Evolutionary conservation across 345 rosid species (phyloP), one percentile per base, ranked within the genome.

Genomic region (Acer saccharum): DNA sequence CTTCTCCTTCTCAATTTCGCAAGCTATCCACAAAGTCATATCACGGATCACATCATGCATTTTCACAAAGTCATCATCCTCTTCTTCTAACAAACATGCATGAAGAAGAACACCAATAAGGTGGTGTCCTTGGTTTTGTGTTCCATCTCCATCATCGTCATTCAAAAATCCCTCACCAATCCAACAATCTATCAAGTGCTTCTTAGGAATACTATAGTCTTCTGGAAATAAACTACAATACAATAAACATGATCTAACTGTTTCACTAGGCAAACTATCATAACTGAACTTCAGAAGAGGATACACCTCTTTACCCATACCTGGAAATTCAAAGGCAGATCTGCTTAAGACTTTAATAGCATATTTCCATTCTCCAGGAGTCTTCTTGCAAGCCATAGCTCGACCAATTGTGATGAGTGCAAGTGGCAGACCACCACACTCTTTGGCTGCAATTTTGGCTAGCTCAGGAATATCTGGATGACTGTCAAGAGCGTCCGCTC

Each of bases 21-120:
- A 66, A 35, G 66, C 54, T 11, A 55, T 68, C 72, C 64, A 68
- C 13, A 73, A 14, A 7, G 68, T 20, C 71, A 75, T 75, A 1
- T 67, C 78, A 6, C 73, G 78, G 23, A 76, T 23, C 11, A 76
- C 66, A 55, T 76, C 78, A 55, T 76, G 78, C 78, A 76, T 76
- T 68, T 68, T 76, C 4, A 67, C 67, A 6, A 12, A 68, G 10
- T 76, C 54, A 13, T 75, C 58, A 14, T 20, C 78, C 3, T 35
- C 67, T 35, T 76, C 78, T 76, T 76, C 72, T 1, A 76, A 2
- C 21, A 76, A 52, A 68, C 72, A 76, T 3, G 78, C 44, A 14
- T 21, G 72, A 55, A 76, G 54, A 39, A 76, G 78, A 68, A 7
- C 48, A 9, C 76, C 55, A 8, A 73, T 9, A 14, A 55, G n/a